Conservation (phyloP, 2,329 filamentous ascomycete genomes). For the Phoma sp. region DNA sequence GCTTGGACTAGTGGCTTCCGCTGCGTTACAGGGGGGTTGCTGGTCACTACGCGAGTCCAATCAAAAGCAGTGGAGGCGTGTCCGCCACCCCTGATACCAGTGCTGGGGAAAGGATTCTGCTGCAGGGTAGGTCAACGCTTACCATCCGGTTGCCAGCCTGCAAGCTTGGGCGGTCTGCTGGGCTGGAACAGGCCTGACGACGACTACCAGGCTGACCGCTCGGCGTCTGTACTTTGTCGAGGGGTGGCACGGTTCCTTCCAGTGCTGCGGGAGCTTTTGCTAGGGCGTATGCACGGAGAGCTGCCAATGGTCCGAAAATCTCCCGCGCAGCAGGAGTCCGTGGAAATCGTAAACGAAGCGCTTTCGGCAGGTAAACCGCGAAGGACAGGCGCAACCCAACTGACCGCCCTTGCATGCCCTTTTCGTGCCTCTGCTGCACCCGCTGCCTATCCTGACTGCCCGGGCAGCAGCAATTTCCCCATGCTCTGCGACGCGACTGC, state of each 20-base stretch:
- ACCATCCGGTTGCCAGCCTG: slow-evolving; percentile 36
- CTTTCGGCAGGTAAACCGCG: slow-evolving; percentile 31
- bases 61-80: slow-evolving; percentile 27
- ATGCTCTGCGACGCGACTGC: background rate
- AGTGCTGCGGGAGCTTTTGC: slow-evolving; percentile 32
- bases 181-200: slow-evolving; percentile 34
- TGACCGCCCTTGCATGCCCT: slow-evolving; percentile 15
- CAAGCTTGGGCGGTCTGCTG: slow-evolving; percentile 35
- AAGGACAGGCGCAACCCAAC: slow-evolving; percentile 1
- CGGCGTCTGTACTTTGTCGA: slow-evolving; percentile 33
- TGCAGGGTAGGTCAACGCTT: slow-evolving; percentile 39
- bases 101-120: slow-evolving; percentile 31
- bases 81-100: slow-evolving; percentile 37
- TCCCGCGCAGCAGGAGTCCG: slow-evolving; percentile 23
- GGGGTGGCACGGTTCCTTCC: slow-evolving; percentile 36
- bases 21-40: slow-evolving; percentile 33
- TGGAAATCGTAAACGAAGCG: slow-evolving; percentile 4
- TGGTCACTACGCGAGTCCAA: slow-evolving; percentile 30
- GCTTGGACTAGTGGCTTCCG: slow-evolving; percentile 37
- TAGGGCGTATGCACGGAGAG: slow-evolving; percentile 17
- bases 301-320: slow-evolving; percentile 33
- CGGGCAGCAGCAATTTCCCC: slow-evolving; percentile 2
- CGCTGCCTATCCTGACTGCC: background rate
- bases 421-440: slow-evolving; percentile 1
- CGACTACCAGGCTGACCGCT: slow-evolving; percentile 29